Percentiles rank a stretch among this genome's conserved stretches.
Evolutionary conservation across 352 stramenopile genomes (phyloP).

Genomic region (Labyrinthula sp.): DNA sequence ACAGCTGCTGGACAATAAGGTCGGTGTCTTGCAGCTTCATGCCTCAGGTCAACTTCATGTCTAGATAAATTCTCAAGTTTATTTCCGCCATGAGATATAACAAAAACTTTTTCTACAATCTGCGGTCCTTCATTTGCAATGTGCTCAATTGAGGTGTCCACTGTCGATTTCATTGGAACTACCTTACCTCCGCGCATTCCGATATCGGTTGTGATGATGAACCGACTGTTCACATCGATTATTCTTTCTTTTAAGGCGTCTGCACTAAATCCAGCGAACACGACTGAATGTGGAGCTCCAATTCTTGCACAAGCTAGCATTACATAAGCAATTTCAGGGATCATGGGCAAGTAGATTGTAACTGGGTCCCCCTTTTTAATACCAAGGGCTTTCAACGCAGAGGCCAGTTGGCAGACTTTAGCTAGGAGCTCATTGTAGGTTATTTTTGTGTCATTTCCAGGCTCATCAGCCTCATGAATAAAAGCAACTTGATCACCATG

Average conservation of each 20-base stretch:
- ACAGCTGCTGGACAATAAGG: constrained; percentile 76
- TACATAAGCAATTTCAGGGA: constrained; percentile 82
- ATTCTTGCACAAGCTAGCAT: constrained; percentile 94
- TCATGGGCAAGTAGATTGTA: constrained; percentile 89
- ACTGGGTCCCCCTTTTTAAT: constrained; percentile 38
- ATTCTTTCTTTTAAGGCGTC: constrained; percentile 84
- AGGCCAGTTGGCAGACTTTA: constrained; percentile 75
- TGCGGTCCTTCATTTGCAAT: too few relatives aligned
- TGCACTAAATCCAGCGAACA: constrained; percentile 83
- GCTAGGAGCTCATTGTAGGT: constrained; percentile 68
- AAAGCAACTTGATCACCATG: constrained; percentile 69
- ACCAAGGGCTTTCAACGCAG: constrained; percentile 69
- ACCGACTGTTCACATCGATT: constrained; percentile 61
- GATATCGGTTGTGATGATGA: constrained; percentile 74
- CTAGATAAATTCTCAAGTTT: constrained; percentile 48
- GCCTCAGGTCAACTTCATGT: constrained; percentile 74
- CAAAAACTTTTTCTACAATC: constrained; percentile 75
- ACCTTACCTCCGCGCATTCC: constrained; percentile 69
- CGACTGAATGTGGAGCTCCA: constrained; percentile 80
- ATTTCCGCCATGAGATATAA: constrained; percentile 66
- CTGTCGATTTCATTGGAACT: constrained; percentile 79
- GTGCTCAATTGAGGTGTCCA: constrained; percentile 62
- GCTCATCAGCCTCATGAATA: constrained; percentile 86
- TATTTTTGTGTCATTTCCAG: constrained; percentile 55
- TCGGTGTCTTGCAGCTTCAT: constrained; percentile 56